A percentile compares a stretch with the other conserved stretches of the same genome.
These are phyloP conservation scores for Bodo saltans DNA, from an alignment of 78 protist species.

Conservation along the genomic window DNA sequence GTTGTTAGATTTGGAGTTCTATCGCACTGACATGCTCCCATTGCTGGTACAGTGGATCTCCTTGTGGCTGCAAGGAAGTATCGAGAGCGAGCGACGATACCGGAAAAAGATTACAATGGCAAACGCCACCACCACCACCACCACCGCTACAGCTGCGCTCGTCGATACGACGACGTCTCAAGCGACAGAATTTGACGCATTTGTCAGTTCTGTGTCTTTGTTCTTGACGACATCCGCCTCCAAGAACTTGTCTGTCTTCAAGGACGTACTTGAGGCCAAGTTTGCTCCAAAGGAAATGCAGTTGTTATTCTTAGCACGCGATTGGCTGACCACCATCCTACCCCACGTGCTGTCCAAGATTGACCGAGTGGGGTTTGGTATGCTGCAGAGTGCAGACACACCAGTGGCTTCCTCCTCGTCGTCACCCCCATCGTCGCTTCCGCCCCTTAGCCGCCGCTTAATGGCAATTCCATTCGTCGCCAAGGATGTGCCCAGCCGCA, in stretches of 20 bases:
- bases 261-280: background rate
- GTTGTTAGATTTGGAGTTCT: slow-evolving; percentile 40
- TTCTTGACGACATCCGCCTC: no score
- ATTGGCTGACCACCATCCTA: slow-evolving; percentile 34
- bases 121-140: background rate
- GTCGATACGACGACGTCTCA: no score
- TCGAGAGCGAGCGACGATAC: background rate
- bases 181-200: no score
- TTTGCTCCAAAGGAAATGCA: background rate
- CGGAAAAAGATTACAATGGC: background rate
- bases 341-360: slow-evolving; percentile 54
- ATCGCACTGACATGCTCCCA: slow-evolving; percentile 32
- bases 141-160: background rate
- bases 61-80: slow-evolving; percentile 41
- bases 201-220: no score
- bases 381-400: slow-evolving; percentile 37
- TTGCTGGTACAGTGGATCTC: slow-evolving; percentile 44
- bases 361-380: slow-evolving; percentile 58
- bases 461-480: slow-evolving; percentile 73
- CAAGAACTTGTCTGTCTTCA: no score
- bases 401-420: no score
- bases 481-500: slow-evolving; percentile 66
- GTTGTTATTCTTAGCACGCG: slow-evolving; percentile 48
- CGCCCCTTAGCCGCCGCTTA: no score
- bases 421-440: no score